Conservation (phyloP, 495 filamentous ascomycete species). For the Aspergillus wentii region DNA sequence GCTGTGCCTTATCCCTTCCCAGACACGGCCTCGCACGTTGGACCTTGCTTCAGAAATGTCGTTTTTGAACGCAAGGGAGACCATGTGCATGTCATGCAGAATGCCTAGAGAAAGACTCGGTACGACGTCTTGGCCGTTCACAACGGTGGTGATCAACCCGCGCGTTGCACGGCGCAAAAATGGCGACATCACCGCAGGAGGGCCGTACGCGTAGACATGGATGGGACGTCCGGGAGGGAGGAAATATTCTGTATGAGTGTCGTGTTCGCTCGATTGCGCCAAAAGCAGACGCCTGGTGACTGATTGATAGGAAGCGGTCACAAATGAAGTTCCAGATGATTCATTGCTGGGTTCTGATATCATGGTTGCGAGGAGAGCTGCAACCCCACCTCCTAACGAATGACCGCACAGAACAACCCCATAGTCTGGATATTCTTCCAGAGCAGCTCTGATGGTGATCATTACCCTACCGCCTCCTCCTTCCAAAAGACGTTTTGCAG, state of each 20-base stretch:
- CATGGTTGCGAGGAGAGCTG: slow-evolving; percentile 68
- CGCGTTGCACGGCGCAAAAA: slow-evolving; percentile 66
- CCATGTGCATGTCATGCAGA: slow-evolving; percentile 69
- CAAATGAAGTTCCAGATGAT: slow-evolving; percentile 49
- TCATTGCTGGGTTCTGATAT: slow-evolving; percentile 56
- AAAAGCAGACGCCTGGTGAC: slow-evolving; percentile 36
- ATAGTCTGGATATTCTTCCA: slow-evolving; percentile 67
- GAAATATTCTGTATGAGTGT: slow-evolving; percentile 29
- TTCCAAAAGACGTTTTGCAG: slow-evolving; percentile 63
- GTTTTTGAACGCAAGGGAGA: slow-evolving; percentile 65
- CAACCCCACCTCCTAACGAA: slow-evolving; percentile 71
- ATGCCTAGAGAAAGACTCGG: slow-evolving; percentile 70
- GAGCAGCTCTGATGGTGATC: slow-evolving; percentile 61
- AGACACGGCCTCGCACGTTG: slow-evolving; percentile 61
- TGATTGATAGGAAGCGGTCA: slow-evolving; percentile 38
- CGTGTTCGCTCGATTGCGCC: slow-evolving; percentile 16
- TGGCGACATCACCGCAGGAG: slow-evolving; percentile 67
- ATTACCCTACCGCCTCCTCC: slow-evolving; percentile 62
- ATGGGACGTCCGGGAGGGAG: slow-evolving; percentile 64
- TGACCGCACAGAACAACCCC: slow-evolving; percentile 74
- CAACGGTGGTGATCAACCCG: slow-evolving; percentile 70
- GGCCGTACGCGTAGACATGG: slow-evolving; percentile 76
- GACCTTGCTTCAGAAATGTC: slow-evolving; percentile 61
- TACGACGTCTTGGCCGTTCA: slow-evolving; percentile 70
- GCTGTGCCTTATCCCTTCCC: slow-evolving; percentile 51